phyloP scores from a whole-genome alignment of 106 monocot genomes.

The Xerophyta viscosa region DNA sequence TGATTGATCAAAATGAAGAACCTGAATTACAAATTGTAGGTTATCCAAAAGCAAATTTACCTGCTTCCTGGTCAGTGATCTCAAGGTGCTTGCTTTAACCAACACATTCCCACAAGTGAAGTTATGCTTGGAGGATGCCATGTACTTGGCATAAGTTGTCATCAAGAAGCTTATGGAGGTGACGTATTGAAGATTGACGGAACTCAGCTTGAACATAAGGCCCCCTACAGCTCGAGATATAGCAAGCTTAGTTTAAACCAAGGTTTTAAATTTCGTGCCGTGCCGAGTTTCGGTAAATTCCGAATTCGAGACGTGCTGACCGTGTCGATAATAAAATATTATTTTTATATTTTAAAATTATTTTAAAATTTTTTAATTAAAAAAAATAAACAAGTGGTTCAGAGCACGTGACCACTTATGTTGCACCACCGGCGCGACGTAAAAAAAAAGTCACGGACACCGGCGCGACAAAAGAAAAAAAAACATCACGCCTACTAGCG shows the following conservation, averaged over 20 bases:
- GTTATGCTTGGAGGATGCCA: not conserved
- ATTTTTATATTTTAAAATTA: not conserved
- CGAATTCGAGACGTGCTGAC: too few relatives aligned
- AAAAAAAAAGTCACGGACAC: too few relatives aligned
- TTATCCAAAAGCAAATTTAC: conserved; percentile 4
- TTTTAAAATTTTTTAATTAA: too few relatives aligned
- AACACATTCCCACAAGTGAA: not conserved
- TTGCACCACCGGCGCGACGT: too few relatives aligned
- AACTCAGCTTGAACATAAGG: conserved; percentile 57
- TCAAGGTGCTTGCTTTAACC: conserved; percentile 1
- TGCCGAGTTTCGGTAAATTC: too few relatives aligned
- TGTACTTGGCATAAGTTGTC: conserved; percentile 48
- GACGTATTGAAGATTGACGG: conserved; percentile 64
- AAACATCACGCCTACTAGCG: too few relatives aligned
- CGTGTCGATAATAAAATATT: not conserved
- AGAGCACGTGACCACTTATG: too few relatives aligned
- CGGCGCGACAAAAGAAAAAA: too few relatives aligned
- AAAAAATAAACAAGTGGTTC: too few relatives aligned
- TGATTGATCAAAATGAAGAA: not conserved
- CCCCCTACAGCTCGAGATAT: conserved; percentile 26
- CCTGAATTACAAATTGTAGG: not conserved
- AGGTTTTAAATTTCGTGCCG: too few relatives aligned
- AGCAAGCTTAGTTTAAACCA: too few relatives aligned
- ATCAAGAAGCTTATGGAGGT: conserved; percentile 57
- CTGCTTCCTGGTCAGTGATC: conserved; percentile 20